Base-by-base conservation (phyloP, 495 filamentous ascomycete species). In the Entonaema liquescens region DNA sequence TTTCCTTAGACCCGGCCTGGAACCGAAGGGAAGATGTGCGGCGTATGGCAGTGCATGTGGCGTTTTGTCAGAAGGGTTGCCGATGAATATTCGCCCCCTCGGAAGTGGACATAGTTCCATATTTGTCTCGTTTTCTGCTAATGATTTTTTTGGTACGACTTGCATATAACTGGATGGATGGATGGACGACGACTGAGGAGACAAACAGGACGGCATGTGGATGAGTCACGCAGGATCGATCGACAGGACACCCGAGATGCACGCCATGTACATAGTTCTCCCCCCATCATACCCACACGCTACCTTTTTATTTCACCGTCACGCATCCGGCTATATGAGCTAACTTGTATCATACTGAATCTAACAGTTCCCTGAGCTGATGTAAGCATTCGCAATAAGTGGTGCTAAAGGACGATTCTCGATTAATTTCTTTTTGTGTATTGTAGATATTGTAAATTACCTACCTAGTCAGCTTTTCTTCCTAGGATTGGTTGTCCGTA, bases 111-210 rank as follows among this genome's bases (percentile, higher is more conserved):
- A 49, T 60, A 42, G 6, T 36, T 61, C n/a, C 29, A 21, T 21
- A 56, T 33, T 54, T 68, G 52, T 15, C 26, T 72, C 36, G 29
- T 33, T 68, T 63, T 59, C 38, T 50, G 44, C 57, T 62, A 55
- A 65, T 72, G 64, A 65, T 5, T 65, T 35, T 28, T 44, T 72
- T 61, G 64, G 64, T 50, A 72, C 50, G 64, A 72, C 60, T 68
- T 72, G 65, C 65, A 72, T 72, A 68, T 72, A 68, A 42, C 64
- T 60, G 69, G 59, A 67, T 72, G 70, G 59, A 67, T 72, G 70
- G 70, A 72, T 55, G 59, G 60, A 65, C 49, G 59, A 54, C 2
- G 36, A 60, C n/a, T 17, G 25, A 21, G 62, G 56, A 67, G 55
- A 50, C 23, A 42, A n/a, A 47, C 29, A 36, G 49, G 65, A 36